Conservation (phyloP, 1,139 yeast genomes). For the Saccharomyces hybrid region DNA sequence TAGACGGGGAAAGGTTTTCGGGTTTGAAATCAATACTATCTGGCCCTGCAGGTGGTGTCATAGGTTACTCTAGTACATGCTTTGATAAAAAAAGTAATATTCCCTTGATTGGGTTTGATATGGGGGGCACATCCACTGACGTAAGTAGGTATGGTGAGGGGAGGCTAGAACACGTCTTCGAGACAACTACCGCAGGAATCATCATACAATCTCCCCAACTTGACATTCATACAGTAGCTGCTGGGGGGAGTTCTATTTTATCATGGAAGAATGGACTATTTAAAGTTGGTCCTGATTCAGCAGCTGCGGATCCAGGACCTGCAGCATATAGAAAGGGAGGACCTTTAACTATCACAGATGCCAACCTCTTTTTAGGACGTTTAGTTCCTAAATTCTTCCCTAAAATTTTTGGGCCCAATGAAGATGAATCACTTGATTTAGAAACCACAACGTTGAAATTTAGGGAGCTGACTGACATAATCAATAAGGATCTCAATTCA, state of each 20-base stretch:
- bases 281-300: conserved; percentile 53
- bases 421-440: conserved; percentile 42
- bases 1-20: conserved; percentile 41
- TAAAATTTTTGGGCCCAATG: conserved; percentile 50
- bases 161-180: conserved; percentile 46
- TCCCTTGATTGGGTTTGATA: conserved; percentile 50
- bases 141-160: conserved; percentile 42
- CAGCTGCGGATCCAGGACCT: conserved; percentile 58
- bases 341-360: conserved; percentile 53
- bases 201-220: conserved; percentile 51
- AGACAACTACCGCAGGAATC: conserved; percentile 49
- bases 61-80: conserved; percentile 48
- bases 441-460: conserved; percentile 36
- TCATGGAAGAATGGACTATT: conserved; percentile 48
- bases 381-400: conserved; percentile 50
- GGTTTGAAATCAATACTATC: conserved; percentile 49
- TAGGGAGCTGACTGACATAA: conserved; percentile 35
- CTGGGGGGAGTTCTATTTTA: conserved; percentile 52
- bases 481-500: conserved; percentile 34
- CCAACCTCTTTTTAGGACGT: conserved; percentile 47
- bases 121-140: conserved; percentile 60
- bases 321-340: conserved; percentile 53
- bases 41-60: conserved; percentile 61
- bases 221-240: conserved; percentile 53
- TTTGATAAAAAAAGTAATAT: conserved; percentile 36